These are phyloP conservation scores for Benincasa hispida DNA, from an alignment of 306 rosid species.

Conservation along the genomic window DNA sequence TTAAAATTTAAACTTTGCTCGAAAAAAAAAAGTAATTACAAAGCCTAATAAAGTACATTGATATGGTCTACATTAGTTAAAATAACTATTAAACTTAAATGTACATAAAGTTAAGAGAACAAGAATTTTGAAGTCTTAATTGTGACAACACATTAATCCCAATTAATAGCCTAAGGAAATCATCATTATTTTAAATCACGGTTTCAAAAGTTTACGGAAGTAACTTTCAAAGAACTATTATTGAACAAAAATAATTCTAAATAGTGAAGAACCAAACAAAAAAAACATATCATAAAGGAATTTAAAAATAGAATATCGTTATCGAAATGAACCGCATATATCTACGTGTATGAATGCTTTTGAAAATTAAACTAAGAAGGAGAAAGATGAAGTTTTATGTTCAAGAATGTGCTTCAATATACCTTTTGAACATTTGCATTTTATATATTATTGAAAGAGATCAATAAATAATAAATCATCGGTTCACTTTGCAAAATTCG, in stretches of 20 bases:
- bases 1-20: no score
- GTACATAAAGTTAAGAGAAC: no score
- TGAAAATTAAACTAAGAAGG: not conserved
- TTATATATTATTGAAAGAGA: not conserved
- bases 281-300: not conserved
- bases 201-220: no score
- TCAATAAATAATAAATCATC: not conserved
- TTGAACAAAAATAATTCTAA: no score
- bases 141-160: not conserved
- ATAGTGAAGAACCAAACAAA: not conserved
- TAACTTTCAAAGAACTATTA: not conserved
- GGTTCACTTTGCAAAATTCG: not conserved
- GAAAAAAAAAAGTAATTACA: no score
- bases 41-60: no score
- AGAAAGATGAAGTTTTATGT: not conserved
- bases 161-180: not conserved
- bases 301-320: not conserved
- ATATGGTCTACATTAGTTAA: no score
- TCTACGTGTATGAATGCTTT: not conserved
- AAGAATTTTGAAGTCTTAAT: no score
- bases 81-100: no score
- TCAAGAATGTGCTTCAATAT: not conserved
- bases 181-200: no score
- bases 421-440: not conserved
- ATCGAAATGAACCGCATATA: not conserved